A percentile compares a stretch with the other conserved stretches of the same genome.
Evolutionary conservation across 176 grass and related monocot genomes (phyloP).

Genomic region (Phragmites australis): DNA sequence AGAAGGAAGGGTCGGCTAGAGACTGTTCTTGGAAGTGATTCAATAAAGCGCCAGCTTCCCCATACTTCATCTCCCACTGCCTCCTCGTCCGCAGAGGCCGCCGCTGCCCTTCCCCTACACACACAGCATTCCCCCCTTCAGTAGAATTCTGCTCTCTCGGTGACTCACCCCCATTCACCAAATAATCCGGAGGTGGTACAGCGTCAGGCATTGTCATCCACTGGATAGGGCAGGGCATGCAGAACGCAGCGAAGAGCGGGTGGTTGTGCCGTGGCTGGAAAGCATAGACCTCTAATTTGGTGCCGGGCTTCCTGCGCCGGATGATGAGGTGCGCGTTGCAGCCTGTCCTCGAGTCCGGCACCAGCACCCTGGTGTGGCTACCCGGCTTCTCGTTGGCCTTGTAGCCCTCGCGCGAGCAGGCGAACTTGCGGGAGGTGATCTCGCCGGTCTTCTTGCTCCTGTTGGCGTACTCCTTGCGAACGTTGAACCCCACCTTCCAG

Average conservation of each 20-base stretch:
- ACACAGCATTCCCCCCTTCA: background rate
- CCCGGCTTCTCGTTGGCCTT: slow-evolving; percentile 36
- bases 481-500: slow-evolving; percentile 58
- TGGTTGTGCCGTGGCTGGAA: slow-evolving; percentile 68
- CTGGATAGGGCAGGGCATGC: slow-evolving; percentile 37
- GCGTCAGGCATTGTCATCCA: slow-evolving; percentile 17
- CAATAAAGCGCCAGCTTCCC: slow-evolving; percentile 47
- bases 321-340: slow-evolving; percentile 63
- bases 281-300: slow-evolving; percentile 37
- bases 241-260: slow-evolving; percentile 37
- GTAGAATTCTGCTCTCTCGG: background rate
- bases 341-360: slow-evolving; percentile 53
- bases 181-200: background rate
- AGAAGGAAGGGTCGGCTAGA: slow-evolving; percentile 49
- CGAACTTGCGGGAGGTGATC: slow-evolving; percentile 62
- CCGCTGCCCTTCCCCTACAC: background rate
- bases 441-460: slow-evolving; percentile 56
- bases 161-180: background rate
- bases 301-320: slow-evolving; percentile 42
- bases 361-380: slow-evolving; percentile 30
- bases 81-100: slow-evolving; percentile 43
- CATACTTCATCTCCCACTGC: slow-evolving; percentile 45
- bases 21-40: slow-evolving; percentile 52
- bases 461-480: slow-evolving; percentile 57
- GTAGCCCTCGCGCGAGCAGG: slow-evolving; percentile 57